These are phyloP conservation scores for Parietaria judaica DNA, from an alignment of 306 rosid genomes.

Conservation along the genomic window DNA sequence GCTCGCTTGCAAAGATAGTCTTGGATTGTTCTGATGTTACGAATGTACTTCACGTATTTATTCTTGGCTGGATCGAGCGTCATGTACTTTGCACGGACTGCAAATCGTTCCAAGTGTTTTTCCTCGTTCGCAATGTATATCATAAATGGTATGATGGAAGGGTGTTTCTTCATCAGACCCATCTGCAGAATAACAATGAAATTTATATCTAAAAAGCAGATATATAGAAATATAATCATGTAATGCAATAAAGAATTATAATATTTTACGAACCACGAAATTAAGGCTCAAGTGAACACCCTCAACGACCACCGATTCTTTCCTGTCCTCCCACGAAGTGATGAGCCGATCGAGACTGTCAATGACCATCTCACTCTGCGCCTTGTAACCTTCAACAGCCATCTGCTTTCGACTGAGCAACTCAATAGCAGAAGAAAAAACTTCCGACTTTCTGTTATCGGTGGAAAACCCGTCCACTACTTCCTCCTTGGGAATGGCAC, in stretches of 20 bases:
- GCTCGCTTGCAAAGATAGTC: conserved; percentile 96
- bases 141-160: conserved; percentile 94
- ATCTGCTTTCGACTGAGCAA: conserved; percentile 68
- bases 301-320: conserved; percentile 89
- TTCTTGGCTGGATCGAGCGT: conserved; percentile 93
- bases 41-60: conserved; percentile 89
- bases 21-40: conserved; percentile 92
- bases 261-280: conserved; percentile 58
- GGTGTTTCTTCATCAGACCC: conserved; percentile 99
- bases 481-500: conserved; percentile 44
- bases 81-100: conserved; percentile 98
- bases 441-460: conserved; percentile 27
- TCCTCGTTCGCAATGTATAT: conserved; percentile 86
- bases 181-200: conserved; percentile 39
- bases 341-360: conserved; percentile 98
- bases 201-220: neutral
- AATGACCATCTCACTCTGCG: conserved; percentile 98
- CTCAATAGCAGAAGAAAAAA: conserved; percentile 34
- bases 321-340: conserved; percentile 94
- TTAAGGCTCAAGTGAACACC: conserved; percentile 97
- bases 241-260: neutral
- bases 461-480: conserved; percentile 30
- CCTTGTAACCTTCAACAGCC: conserved; percentile 95
- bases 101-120: conserved; percentile 92
- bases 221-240: neutral